Evolutionary conservation across 352 stramenopile genomes (phyloP), one percentile per base, ranked within the genome.

Genomic region (Pythium guiyangense): DNA sequence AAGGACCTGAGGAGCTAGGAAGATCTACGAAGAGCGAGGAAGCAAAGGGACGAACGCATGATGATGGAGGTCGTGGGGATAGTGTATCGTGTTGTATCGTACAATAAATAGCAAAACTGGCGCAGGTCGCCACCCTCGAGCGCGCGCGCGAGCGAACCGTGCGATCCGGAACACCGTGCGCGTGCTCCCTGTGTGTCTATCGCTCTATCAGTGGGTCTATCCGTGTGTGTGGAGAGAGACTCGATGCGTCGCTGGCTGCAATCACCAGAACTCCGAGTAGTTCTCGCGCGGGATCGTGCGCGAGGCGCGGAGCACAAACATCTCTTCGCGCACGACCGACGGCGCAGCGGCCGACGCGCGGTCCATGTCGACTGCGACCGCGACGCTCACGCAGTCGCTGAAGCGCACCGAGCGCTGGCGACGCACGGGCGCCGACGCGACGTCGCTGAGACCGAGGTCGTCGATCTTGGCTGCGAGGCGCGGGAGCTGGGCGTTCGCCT

Each of bases 271-370:
- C 63, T 90, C 77, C 57, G 83, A 90, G 56, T 84, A 73, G 67
- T 92, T 92, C 45, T 84, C 70, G 26, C 66, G 62, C 20, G 83
- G 83, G 51, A 92, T 89, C 42, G 81, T 63, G 20, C 83, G 77
- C 22, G 76, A 88, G 26, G 83, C 83, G 34, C 78, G 77, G 43
- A 92, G 65, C 42, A 90, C 74, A 48, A 92, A 79, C 79, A 92
- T 89, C 49, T 92, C 83, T 62, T 88, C 79, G 25, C 74, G 76
- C 42, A 81, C 67, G 9, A 79, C 76, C 20, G 77, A 66, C n/a
- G 70, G 59, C 17, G 88, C 42, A 1, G 66, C 67, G 17, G 73
- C 67, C 26, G 71, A 70, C 17, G 70, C 73, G 46, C 82, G 79
- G 53, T 92, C 82, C 61, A 92, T 83, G n/a, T 88, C 82, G 3